Percentiles rank a stretch among this genome's conserved stretches.
These are phyloP conservation scores for Wickerhamomyces bisporus DNA, from an alignment of 805 yeast genomes.

Conservation along the genomic window DNA sequence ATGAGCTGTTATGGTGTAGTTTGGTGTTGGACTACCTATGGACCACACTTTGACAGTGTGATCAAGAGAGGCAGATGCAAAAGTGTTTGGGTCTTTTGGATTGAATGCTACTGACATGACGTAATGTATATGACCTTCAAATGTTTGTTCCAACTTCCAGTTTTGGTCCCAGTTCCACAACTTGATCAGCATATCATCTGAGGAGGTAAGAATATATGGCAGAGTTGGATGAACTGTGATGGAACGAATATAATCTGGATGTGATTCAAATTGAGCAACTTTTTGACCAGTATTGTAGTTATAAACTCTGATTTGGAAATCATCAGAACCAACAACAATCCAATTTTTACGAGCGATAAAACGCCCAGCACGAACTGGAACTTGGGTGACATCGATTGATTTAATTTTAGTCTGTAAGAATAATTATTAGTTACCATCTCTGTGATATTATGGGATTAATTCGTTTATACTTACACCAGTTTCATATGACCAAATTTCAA, in stretches of 20 bases:
- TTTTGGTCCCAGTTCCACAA: constrained; percentile 97
- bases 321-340: constrained; percentile 95
- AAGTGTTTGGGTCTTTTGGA: constrained; percentile 96
- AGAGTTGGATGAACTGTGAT: constrained; percentile 92
- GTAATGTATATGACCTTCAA: constrained; percentile 94
- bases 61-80: constrained; percentile 96
- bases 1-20: constrained; percentile 87
- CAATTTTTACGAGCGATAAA: constrained; percentile 95
- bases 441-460: too few species aligned
- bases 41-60: constrained; percentile 97
- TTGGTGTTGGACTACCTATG: constrained; percentile 78
- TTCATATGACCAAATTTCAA: constrained; percentile 93
- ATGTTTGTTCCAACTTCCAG: constrained; percentile 87
- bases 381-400: constrained; percentile 89
- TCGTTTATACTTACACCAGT: constrained; percentile 43
- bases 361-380: constrained; percentile 93
- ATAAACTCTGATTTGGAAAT: constrained; percentile 87
- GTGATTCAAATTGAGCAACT: constrained; percentile 93
- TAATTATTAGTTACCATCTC: too few species aligned
- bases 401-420: constrained; percentile 64
- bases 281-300: constrained; percentile 95
- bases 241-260: constrained; percentile 92
- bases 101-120: constrained; percentile 93
- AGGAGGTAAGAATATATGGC: constrained; percentile 82
- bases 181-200: constrained; percentile 88